These are phyloP conservation scores for Arxiozyma telluris DNA, from an alignment of 1,139 yeast species.

Conservation along the genomic window DNA sequence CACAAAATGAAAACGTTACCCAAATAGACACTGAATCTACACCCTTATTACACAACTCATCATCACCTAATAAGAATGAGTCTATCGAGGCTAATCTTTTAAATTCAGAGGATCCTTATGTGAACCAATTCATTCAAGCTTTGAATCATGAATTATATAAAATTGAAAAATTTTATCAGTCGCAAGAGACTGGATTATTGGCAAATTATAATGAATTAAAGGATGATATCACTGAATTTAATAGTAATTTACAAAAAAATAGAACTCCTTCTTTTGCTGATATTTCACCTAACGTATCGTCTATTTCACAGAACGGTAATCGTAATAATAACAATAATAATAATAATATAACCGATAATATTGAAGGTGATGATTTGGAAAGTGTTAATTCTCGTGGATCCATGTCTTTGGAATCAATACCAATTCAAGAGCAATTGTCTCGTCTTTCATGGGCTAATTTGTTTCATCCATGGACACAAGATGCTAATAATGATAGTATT, in stretches of 20 bases:
- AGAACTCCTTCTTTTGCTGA: conserved; percentile 8
- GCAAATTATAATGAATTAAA: conserved; percentile 42
- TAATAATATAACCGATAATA: neutral
- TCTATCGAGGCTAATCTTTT: neutral
- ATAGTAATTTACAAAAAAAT: conserved; percentile 14
- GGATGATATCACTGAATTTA: conserved; percentile 35
- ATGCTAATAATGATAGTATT: neutral
- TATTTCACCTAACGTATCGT: conserved; percentile 1
- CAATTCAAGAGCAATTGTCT: conserved; percentile 1
- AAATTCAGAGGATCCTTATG: conserved; percentile 15
- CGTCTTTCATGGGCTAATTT: neutral
- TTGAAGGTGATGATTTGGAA: neutral
- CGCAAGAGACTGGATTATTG: conserved; percentile 46
- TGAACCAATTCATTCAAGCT: conserved; percentile 38
- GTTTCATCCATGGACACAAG: neutral
- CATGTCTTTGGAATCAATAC: neutral
- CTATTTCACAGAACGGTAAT: neutral
- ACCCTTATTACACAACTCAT: conserved; percentile 8
- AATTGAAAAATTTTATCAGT: conserved; percentile 50
- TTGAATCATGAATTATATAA: conserved; percentile 50
- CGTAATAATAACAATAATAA: neutral
- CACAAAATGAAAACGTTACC: neutral
- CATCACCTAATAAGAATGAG: neutral
- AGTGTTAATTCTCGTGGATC: neutral
- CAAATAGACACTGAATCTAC: conserved; percentile 10